Conservation (phyloP, 257 asterid genomes). For the Solanum sitiens region DNA sequence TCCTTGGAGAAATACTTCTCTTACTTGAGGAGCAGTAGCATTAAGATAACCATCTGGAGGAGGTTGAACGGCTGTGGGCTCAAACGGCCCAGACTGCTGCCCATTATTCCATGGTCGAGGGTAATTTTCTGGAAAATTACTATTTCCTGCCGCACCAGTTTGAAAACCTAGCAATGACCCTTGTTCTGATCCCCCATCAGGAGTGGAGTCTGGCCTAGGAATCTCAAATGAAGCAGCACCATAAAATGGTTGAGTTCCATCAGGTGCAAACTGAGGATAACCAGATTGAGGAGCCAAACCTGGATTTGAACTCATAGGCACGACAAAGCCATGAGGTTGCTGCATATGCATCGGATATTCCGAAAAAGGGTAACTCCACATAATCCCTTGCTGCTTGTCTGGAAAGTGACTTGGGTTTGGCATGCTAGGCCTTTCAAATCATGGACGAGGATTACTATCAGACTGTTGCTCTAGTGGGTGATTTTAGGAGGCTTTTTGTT, state of each 20-base stretch:
- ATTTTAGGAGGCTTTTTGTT: slow-evolving; percentile 25
- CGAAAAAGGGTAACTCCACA: slow-evolving; percentile 12
- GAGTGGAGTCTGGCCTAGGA: slow-evolving; percentile 45
- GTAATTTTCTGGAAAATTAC: slow-evolving; percentile 50
- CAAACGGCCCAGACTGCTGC: slow-evolving; percentile 40
- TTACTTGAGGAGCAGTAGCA: slow-evolving; percentile 23
- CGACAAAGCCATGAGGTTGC: slow-evolving; percentile 22
- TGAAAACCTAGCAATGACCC: slow-evolving; percentile 56
- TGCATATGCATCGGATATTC: slow-evolving; percentile 12
- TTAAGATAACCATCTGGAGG: slow-evolving; percentile 13
- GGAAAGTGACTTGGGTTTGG: slow-evolving; percentile 47
- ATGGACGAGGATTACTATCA: slow-evolving; percentile 39
- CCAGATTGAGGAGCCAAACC: slow-evolving; percentile 57
- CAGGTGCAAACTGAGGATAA: slow-evolving; percentile 48
- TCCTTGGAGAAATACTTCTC: slow-evolving; percentile 16
- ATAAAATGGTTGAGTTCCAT: slow-evolving; percentile 55
- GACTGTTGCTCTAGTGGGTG: slow-evolving; percentile 16
- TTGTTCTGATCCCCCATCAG: slow-evolving; percentile 62
- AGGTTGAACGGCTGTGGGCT: slow-evolving; percentile 52
- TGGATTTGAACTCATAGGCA: slow-evolving; percentile 35
- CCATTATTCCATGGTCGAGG: slow-evolving; percentile 62
- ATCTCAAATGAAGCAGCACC: slow-evolving; percentile 55
- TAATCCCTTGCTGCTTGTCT: slow-evolving; percentile 15
- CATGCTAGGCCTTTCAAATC: slow-evolving; percentile 43
- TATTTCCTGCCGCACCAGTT: slow-evolving; percentile 43